These are phyloP conservation scores for Schizophyllum amplum DNA, from an alignment of 1,284 basidiomycete species.

Conservation along the genomic window DNA sequence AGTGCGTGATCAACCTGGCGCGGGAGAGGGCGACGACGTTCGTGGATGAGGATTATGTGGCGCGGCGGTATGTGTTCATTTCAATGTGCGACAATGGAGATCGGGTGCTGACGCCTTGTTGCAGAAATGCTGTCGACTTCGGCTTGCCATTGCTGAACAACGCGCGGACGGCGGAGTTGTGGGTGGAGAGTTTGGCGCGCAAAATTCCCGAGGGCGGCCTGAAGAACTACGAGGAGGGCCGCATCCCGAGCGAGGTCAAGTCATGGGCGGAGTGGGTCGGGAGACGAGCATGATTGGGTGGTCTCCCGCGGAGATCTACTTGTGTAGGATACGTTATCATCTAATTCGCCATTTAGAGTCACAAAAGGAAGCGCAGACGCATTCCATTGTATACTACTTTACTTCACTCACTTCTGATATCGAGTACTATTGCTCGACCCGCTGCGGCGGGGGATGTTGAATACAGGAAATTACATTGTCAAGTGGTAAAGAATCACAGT, in stretches of 20 bases:
- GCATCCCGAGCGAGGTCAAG: constrained; percentile 88
- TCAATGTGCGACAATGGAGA: background rate
- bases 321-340: background rate
- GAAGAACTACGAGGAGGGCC: constrained; percentile 80
- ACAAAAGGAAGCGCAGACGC: constrained; percentile 10
- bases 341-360: constrained; percentile 1
- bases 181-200: constrained; percentile 83
- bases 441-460: constrained; percentile 1
- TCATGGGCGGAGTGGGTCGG: constrained; percentile 89
- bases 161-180: constrained; percentile 81
- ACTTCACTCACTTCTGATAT: background rate
- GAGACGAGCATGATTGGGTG: constrained; percentile 38
- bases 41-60: constrained; percentile 95
- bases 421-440: background rate
- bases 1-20: constrained; percentile 93
- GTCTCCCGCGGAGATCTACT: constrained; percentile 2
- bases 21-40: constrained; percentile 72
- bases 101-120: constrained; percentile 9
- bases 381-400: background rate
- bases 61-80: constrained; percentile 53
- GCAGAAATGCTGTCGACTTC: constrained; percentile 87
- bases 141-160: constrained; percentile 90
- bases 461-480: background rate
- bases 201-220: constrained; percentile 86
- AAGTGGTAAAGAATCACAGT: background rate